Base-by-base conservation (phyloP, 2,329 filamentous ascomycete genomes). In the Tolypocladium cylindrosporum region DNA sequence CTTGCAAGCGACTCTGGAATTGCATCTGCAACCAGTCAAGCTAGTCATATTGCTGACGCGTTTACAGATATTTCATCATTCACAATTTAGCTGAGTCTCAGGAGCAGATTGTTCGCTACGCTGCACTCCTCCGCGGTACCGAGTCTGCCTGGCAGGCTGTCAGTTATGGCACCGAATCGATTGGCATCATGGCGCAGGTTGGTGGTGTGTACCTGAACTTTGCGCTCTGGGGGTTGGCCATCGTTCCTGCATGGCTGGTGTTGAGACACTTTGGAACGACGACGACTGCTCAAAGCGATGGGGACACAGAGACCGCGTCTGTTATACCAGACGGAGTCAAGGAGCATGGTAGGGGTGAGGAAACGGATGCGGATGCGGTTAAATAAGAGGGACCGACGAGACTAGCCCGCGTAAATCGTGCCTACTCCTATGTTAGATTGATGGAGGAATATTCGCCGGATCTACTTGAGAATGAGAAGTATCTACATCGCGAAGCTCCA, bases 91-190 rank as follows among this genome's bases (percentile, higher is more conserved):
- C 88, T 1, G 70, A 75, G 5, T 75, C 78, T 7, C 78, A 88
- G 55, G 77, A 79, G 31, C 83, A 91, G 62, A 79, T 90, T 1
- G 81, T 91, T 50, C 80, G 87, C 1, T 85, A 87, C 64, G 81
- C 87, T 0, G 86, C 85, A 0, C 70, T 91, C 14, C 74, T 91
- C 3, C 78, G 87, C 57, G 88, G 85, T 1, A 88, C 85, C 0
- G 87, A 91, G 70, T 89, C 85, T 1, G 88, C 85, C 0, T 87
- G 85, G 73, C 88, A 91, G 67, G 87, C 87, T 8, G 72, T 91
- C 19, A 88, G 85, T 64, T 91, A 90, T 60, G 88, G 87, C 0
- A 69, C 90, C 0, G 82, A 80, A 10, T 85, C 83, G 3, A 63
- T 89, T 11, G 72, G 75, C 0, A 68, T 88, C 7, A 86, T 90